Evolutionary conservation across 345 rosid species (phyloP), one percentile per base, ranked within the genome.

Genomic region (Citrus glauca): DNA sequence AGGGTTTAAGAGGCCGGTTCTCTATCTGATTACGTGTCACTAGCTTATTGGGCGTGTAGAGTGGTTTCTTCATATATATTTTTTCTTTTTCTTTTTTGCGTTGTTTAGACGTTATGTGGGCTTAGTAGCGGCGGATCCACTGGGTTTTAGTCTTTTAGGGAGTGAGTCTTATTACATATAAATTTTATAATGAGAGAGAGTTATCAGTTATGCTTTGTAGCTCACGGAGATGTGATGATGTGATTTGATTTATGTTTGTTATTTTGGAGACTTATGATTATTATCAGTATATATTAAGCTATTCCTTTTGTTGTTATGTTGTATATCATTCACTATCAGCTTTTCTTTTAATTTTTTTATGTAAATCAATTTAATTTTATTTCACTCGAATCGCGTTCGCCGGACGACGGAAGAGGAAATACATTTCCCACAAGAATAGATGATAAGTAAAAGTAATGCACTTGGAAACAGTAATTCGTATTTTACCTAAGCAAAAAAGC

Each of bases 1-100:
- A 80, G 87, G 90, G 89, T 85, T 84, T 93, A 84, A 91, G 69
- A 57, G 66, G 40, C 76, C 9, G 4, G 3, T 30, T 8, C 45
- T 7, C 38, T 42, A 5, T 7, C 9, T 30, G 17, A 4, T 75
- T 35, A 24, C 24, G 53, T 16, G 70, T 62, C 72, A 32, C 35
- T 53, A 8, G 62, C 71, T 48, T 64, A 53, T 30, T 50, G 42
- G 7, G n/a, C 6, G 40, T 6, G 6, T 6, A 3, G 69, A 9
- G 45, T 62, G 22, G 56, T n/a, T 30, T 61, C 28, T 27, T 50
- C 30, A 0, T 37, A 32, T 32, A 2, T 32, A 2, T 35, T 1
- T 50, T 5, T 37, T 14, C n/a, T 56, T 28, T 35, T 1, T 0
- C 6, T 35, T 35, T 11, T 13, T 5, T 2, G 20, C 17, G 4